A percentile compares a stretch with the other conserved stretches of the same genome.
Evolutionary conservation across 441 rosid species (phyloP).

Genomic region (Populus hybrid): DNA sequence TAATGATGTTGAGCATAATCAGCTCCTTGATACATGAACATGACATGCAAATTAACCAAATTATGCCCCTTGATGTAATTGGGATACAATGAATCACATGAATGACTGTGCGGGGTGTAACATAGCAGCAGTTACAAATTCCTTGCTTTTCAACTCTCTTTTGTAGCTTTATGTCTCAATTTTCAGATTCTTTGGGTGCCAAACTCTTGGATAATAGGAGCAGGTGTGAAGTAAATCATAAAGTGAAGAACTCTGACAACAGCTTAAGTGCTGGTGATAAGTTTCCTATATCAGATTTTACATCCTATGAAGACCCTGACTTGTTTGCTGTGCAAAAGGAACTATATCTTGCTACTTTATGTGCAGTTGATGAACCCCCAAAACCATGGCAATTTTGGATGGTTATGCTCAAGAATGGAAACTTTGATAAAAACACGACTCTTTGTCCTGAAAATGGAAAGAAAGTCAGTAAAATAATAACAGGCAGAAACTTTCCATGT

Average conservation of each 20-base stretch:
- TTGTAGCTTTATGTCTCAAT: constrained; percentile 21
- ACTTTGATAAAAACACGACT: constrained; percentile 59
- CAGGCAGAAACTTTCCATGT: constrained; percentile 59
- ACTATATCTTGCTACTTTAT: constrained; percentile 51
- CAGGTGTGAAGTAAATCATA: constrained; percentile 42
- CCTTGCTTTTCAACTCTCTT: constrained; percentile 3
- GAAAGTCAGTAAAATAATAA: constrained; percentile 42
- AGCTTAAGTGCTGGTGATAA: constrained; percentile 48
- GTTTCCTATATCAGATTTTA: constrained; percentile 38
- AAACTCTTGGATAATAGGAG: constrained; percentile 21
- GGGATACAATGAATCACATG: neutral
- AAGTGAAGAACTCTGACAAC: constrained; percentile 53
- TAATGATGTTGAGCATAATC: neutral
- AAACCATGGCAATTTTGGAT: constrained; percentile 66
- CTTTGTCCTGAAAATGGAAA: constrained; percentile 72
- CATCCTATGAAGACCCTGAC: constrained; percentile 45
- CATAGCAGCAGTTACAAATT: neutral
- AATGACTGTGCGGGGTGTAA: neutral
- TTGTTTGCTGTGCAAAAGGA: constrained; percentile 58
- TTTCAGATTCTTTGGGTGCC: constrained; percentile 26
- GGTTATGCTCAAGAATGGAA: constrained; percentile 75
- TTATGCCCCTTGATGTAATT: neutral
- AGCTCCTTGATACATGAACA: neutral
- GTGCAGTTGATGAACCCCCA: constrained; percentile 35
- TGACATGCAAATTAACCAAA: neutral